Conservation (phyloP, 2,329 filamentous ascomycete genomes). For the Atkinsonella hypoxylon region DNA sequence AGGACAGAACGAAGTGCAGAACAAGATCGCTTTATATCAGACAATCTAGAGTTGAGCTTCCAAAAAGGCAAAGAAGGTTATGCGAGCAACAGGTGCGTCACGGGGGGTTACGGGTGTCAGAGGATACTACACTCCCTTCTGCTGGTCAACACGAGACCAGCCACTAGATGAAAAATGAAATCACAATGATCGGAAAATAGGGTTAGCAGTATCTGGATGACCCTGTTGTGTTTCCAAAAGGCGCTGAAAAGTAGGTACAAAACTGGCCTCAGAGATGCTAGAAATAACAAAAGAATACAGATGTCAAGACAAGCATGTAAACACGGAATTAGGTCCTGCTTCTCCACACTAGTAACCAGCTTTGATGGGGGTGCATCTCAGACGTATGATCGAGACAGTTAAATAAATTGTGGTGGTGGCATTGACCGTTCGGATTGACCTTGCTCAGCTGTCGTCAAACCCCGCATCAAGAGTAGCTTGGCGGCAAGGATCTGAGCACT, state of each 20-base stretch:
- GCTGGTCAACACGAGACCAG: constrained; percentile 2
- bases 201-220: neutral
- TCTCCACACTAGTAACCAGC: neutral
- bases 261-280: neutral
- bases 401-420: neutral
- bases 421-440: neutral
- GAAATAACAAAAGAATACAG: neutral
- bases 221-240: neutral
- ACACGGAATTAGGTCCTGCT: neutral
- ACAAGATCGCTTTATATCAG: too few relatives aligned
- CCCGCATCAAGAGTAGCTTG: neutral
- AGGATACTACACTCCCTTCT: constrained; percentile 4
- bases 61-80: too few relatives aligned
- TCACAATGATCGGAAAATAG: neutral
- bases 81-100: neutral
- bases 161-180: neutral
- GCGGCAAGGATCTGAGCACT: neutral
- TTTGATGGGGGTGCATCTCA: neutral
- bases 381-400: neutral
- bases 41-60: too few relatives aligned
- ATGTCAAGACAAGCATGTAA: neutral
- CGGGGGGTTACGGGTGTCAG: neutral
- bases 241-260: neutral
- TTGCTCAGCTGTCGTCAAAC: neutral
- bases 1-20: neutral